Percentiles rank a stretch among this genome's conserved stretches.
These are phyloP conservation scores for Aspergillus ruber DNA, from an alignment of 2,329 filamentous ascomycete species.

Conservation along the genomic window DNA sequence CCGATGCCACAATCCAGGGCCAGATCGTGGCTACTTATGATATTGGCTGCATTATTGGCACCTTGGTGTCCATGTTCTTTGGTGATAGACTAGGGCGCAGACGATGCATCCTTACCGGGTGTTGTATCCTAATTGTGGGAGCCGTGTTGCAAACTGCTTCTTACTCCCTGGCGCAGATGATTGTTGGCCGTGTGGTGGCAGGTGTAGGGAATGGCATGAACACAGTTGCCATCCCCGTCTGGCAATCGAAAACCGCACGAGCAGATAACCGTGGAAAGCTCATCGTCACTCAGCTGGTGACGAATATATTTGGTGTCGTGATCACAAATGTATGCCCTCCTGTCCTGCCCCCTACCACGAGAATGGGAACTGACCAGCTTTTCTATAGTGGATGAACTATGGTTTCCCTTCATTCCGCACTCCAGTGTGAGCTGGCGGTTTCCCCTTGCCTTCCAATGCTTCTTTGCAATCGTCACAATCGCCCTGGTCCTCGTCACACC, in stretches of 20 bases:
- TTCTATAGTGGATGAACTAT: conserved; percentile 33
- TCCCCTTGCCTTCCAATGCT: conserved; percentile 20
- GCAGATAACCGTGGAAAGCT: conserved; percentile 21
- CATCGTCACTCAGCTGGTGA: conserved; percentile 7
- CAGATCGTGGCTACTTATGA: conserved; percentile 17
- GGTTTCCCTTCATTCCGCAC: conserved; percentile 31
- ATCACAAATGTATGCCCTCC: background rate
- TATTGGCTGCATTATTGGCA: conserved; percentile 14
- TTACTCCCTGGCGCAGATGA: conserved; percentile 15
- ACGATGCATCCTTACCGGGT: conserved; percentile 11
- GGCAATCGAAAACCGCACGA: conserved; percentile 24
- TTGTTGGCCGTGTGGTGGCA: conserved; percentile 22
- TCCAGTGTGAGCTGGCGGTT: conserved; percentile 18
- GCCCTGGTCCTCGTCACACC: conserved; percentile 19
- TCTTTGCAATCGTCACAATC: conserved; percentile 12
- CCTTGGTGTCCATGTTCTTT: conserved; percentile 11
- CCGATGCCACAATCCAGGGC: conserved; percentile 13
- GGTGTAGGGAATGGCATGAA: conserved; percentile 27
- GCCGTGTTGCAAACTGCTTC: conserved; percentile 13
- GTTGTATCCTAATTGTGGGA: conserved; percentile 11
- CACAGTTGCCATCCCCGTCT: conserved; percentile 27
- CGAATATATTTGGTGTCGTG: conserved; percentile 15
- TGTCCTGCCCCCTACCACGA: background rate
- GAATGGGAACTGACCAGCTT: background rate
- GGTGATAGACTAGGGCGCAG: conserved; percentile 12